Evolutionary conservation across 129 eudicot genomes (phyloP), one percentile per base, ranked within the genome.

Genomic region (Chrysanthemum lavandulifolium): DNA sequence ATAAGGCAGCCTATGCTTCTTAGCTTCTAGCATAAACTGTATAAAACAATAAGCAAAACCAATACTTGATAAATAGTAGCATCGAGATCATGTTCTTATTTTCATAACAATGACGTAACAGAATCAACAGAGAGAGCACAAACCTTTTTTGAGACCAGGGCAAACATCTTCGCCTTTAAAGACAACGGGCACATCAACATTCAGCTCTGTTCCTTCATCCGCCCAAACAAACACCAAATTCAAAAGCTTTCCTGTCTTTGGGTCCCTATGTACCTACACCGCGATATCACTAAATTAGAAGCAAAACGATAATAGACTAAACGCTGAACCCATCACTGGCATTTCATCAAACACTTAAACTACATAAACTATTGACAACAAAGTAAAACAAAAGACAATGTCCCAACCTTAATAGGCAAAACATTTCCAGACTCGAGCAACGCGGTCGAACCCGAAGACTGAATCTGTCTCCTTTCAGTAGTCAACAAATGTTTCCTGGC

Each of bases 151-250:
- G 49, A 95, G 80, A 57, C 99, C 99, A 61, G 96, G 91, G 78
- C 97, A 88, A 55, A 70, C 51, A 75, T 95, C 94, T 80, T 82
- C 84, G 1, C 99, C 99, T 65, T 83, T 88, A 45, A 86, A 81
- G 18, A 95, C 97, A 78, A 90, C 67, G 2, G 97, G 99, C 61
- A 95, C 94, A 71, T 95, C 89, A 54, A 95, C 91, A 84, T 78
- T 84, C 74, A 95, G 77, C 40, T 76, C 63, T 7, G 87, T 68
- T 65, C 99, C 99, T 60, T 95, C 88, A 29, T 95, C 99, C 10
- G 96, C 97, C 99, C 99, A 95, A 45, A 80, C 91, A 69, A 95
- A 86, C 68, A 90, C 97, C 87, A 95, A 73, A 82, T 95, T 95
- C 70, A 95, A 48, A 63, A 95, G 78, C 77, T 88, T 85, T 67